A percentile compares a stretch with the other conserved stretches of the same genome.
These are phyloP conservation scores for Vanrija sp. DNA, from an alignment of 1,284 basidiomycete species.

Conservation along the genomic window DNA sequence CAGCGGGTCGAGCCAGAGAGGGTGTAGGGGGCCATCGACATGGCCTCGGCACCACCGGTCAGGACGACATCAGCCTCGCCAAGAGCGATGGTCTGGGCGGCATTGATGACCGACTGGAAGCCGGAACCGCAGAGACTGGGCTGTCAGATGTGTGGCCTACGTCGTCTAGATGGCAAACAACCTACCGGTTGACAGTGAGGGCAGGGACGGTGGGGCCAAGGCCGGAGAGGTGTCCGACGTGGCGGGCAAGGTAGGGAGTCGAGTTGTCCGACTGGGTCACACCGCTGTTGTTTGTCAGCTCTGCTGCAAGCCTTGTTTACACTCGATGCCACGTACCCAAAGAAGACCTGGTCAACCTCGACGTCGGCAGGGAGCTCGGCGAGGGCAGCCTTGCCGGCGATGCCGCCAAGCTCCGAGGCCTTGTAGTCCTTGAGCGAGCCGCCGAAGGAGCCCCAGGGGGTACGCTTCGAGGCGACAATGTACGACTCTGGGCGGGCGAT, in stretches of 20 bases:
- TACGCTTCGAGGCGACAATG: slow-evolving; percentile 50
- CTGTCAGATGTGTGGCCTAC: too few relatives aligned
- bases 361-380: slow-evolving; percentile 50
- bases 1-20: slow-evolving; percentile 50
- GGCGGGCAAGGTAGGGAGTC: slow-evolving; percentile 55
- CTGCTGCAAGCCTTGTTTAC: too few relatives aligned
- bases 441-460: slow-evolving; percentile 56
- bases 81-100: slow-evolving; percentile 54
- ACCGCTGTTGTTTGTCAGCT: slow-evolving; percentile 30
- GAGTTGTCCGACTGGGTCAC: slow-evolving; percentile 52
- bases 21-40: slow-evolving; percentile 55
- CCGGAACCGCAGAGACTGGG: slow-evolving; percentile 55
- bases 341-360: slow-evolving; percentile 53
- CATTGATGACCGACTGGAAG: slow-evolving; percentile 56
- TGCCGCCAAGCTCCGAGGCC: slow-evolving; percentile 53
- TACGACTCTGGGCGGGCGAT: slow-evolving; percentile 30
- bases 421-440: slow-evolving; percentile 52
- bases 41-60: slow-evolving; percentile 56
- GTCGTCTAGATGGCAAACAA: neutral
- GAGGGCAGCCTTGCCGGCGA: slow-evolving; percentile 55
- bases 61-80: slow-evolving; percentile 55
- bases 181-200: slow-evolving; percentile 54
- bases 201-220: slow-evolving; percentile 54
- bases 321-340: slow-evolving; percentile 43
- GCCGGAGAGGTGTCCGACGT: slow-evolving; percentile 56